Evolutionary conservation across 495 filamentous ascomycete genomes (phyloP), one percentile per base, ranked within the genome.

Genomic region (Parachaetomium inaequale): DNA sequence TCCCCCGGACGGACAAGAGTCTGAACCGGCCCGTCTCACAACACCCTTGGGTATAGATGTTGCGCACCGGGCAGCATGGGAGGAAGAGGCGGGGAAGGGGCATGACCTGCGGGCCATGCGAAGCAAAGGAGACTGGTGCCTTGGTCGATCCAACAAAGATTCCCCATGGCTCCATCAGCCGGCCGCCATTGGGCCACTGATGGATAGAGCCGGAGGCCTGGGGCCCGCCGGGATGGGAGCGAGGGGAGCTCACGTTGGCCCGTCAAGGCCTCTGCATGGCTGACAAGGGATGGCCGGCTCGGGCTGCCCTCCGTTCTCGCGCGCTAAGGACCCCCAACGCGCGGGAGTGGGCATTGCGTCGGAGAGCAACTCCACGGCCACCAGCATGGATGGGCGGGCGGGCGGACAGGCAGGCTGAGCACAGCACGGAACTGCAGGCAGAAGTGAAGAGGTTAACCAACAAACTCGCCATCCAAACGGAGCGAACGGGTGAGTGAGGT

Each of bases 51-150:
- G 14, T 19, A 42, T 15, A 25, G 4, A 56, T 43, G 1, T 3
- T 29, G 38, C 54, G 45, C 19, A 3, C 2, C 34, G n/a, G 21
- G 34, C 21, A n/a, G 21, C 19, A 21, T 7, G 3, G 36, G 40
- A 40, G 52, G 43, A 34, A 55, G 43, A 49, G 63, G 63, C 42
- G 70, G 71, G 61, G 66, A 57, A 68, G 63, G 59, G 62, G 66
- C 64, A 69, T 72, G 71, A 71, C 71, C 67, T 67, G 64, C 61
- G 55, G 62, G 51, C 36, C 63, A 72, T 71, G 70, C 68, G 68
- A 66, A 69, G 68, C 28, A 57, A 58, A 51, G 65, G 52, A 52
- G 59, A 53, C 51, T 45, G 58, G 59, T 50, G 59, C 31, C 58
- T 52, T 63, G 38, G 54, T 55, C 55, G 56, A 26, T 51, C 63